These are phyloP conservation scores for Ceratocystis variospora DNA, from an alignment of 2,329 filamentous ascomycete genomes.

Conservation along the genomic window DNA sequence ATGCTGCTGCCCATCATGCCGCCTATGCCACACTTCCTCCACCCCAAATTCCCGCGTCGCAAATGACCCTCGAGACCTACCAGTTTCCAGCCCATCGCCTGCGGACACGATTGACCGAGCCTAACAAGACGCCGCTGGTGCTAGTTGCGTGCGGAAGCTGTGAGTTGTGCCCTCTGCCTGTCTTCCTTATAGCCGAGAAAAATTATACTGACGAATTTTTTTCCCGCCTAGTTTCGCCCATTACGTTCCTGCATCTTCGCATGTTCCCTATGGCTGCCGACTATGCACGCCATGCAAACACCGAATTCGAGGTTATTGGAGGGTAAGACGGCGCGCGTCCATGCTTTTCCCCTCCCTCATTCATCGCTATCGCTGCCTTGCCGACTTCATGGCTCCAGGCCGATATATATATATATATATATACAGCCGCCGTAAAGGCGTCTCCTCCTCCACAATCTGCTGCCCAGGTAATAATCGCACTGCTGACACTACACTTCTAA, in stretches of 20 bases:
- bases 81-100: constrained; percentile 48
- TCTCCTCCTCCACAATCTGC: background rate
- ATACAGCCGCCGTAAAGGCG: background rate
- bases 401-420: too few relatives aligned
- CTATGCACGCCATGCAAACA: constrained; percentile 42
- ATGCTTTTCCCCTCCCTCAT: too few relatives aligned
- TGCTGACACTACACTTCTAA: background rate
- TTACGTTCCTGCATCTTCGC: constrained; percentile 63
- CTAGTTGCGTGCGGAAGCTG: constrained; percentile 56
- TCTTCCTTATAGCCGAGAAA: background rate
- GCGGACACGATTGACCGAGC: constrained; percentile 36
- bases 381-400: too few relatives aligned
- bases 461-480: background rate
- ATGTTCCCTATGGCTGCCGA: constrained; percentile 84
- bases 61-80: constrained; percentile 33
- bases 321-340: constrained; percentile 41
- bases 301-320: constrained; percentile 68
- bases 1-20: constrained; percentile 9
- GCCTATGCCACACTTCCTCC: constrained; percentile 10
- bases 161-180: constrained; percentile 20
- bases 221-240: constrained; percentile 42
- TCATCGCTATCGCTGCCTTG: too few relatives aligned
- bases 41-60: constrained; percentile 18
- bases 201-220: background rate
- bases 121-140: constrained; percentile 47